Base-by-base conservation (phyloP, 768 basidiomycete species). In the Mycena leptocephala region DNA sequence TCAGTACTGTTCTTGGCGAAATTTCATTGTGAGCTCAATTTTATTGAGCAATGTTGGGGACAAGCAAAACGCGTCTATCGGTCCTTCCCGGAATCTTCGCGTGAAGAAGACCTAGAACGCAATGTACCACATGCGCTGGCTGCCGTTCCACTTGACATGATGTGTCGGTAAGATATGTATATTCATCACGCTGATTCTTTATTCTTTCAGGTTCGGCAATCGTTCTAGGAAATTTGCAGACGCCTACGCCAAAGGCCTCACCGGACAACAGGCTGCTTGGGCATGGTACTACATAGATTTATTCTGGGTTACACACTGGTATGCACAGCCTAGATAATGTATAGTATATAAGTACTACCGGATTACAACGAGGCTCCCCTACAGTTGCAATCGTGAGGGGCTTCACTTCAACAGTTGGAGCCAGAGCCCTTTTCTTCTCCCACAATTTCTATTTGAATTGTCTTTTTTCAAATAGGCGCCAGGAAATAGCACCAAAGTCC, bases 231-330 rank as follows among this genome's bases (percentile, higher is more conserved):
- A 61, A 18, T 84, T 81, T 68, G 82, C 81, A 37, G 79, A 84
- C 74, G 84, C 81, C 22, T 84, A 84, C 70, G 20, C 59, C 1
- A 68, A 79, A 26, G 81, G 82, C 3, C 67, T 85, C 6, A 79
- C 77, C 53, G 74, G 76, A 11, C 30, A 62, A 8, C 76, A 80
- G 51, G 80, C 80, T 26, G 75, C 78, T 2, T 81, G 80, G 76
- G n/a, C n/a, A n/a, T n/a, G n/a, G n/a, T n/a, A n/a, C n/a, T n/a
- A n/a, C n/a, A n/a, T n/a, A n/a, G n/a, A n/a, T n/a, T n/a, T n/a
- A n/a, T n/a, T n/a, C n/a, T n/a, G n/a, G n/a, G n/a, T n/a, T n/a
- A n/a, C n/a, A n/a, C n/a, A n/a, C n/a, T n/a, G n/a, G n/a, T n/a
- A n/a, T n/a, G n/a, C n/a, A n/a, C n/a, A n/a, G n/a, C n/a, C n/a